Evolutionary conservation across 352 stramenopile species (phyloP).

Genomic region (Globisporangium cystogenes): DNA sequence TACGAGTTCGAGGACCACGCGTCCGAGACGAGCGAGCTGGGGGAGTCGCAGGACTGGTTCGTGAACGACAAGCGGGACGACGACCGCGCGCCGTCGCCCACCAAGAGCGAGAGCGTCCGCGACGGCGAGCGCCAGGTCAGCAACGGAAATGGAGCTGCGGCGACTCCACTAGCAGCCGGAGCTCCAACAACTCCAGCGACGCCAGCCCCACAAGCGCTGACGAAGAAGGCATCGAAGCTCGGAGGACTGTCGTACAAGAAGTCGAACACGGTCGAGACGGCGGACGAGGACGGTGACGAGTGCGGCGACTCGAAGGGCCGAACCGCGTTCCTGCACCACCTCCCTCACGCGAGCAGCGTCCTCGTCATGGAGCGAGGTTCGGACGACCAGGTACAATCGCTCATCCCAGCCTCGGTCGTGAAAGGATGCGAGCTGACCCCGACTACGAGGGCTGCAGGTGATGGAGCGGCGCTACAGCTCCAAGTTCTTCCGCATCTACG

Average conservation of each 20-base stretch:
- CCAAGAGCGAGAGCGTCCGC: slow-evolving; percentile 19
- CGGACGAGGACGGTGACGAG: slow-evolving; percentile 18
- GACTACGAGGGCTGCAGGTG: slow-evolving; percentile 4
- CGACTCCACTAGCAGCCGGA: neutral
- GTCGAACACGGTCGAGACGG: slow-evolving; percentile 16
- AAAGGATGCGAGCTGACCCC: neutral
- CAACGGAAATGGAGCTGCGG: neutral
- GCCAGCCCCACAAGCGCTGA: neutral
- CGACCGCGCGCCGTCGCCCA: slow-evolving; percentile 16
- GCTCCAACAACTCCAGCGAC: neutral
- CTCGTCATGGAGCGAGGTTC: slow-evolving; percentile 65
- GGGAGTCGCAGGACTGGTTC: slow-evolving; percentile 77
- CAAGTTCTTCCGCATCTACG: slow-evolving; percentile 72
- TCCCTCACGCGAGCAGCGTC: slow-evolving; percentile 37
- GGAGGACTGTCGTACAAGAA: slow-evolving; percentile 13
- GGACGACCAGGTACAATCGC: slow-evolving; percentile 28
- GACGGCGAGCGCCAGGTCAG: slow-evolving; percentile 1
- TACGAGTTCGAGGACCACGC: slow-evolving; percentile 64
- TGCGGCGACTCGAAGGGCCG: slow-evolving; percentile 22
- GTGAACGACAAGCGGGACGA: slow-evolving; percentile 59
- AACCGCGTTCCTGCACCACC: slow-evolving; percentile 69
- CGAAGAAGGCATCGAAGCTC: slow-evolving; percentile 12
- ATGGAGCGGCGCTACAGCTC: slow-evolving; percentile 52
- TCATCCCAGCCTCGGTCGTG: neutral
- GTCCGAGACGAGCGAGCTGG: slow-evolving; percentile 40